These are phyloP conservation scores for Drechslerella stenobrocha DNA, from an alignment of 2,329 filamentous ascomycete species.

Conservation along the genomic window DNA sequence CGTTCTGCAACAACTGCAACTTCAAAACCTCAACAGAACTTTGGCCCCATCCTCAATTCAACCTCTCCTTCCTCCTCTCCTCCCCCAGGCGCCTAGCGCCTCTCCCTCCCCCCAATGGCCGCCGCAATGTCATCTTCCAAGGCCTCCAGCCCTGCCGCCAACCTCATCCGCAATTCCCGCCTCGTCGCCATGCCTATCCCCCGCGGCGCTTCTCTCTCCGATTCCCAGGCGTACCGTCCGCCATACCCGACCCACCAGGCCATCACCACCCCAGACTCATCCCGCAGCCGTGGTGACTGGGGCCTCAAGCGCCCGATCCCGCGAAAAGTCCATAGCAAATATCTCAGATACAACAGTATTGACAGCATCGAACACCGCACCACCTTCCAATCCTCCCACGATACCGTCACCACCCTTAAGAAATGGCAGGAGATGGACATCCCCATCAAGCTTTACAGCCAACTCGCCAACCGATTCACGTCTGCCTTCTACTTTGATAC, in stretches of 20 bases:
- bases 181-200: constrained; percentile 52
- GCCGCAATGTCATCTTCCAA: constrained; percentile 49
- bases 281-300: constrained; percentile 52
- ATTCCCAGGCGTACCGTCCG: constrained; percentile 44
- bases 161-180: constrained; percentile 52
- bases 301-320: constrained; percentile 53
- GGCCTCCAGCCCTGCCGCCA: constrained; percentile 50
- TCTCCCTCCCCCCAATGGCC: constrained; percentile 5
- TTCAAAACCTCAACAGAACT: no score
- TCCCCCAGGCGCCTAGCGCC: neutral
- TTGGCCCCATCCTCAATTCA: no score
- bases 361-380: constrained; percentile 53
- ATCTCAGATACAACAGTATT: constrained; percentile 51
- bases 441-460: constrained; percentile 31
- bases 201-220: constrained; percentile 46
- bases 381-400: constrained; percentile 51
- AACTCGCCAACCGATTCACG: constrained; percentile 16
- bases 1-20: no score
- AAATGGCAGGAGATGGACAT: constrained; percentile 53
- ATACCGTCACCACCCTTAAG: constrained; percentile 52
- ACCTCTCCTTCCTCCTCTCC: neutral
- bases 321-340: constrained; percentile 46
- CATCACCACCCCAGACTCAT: constrained; percentile 51
- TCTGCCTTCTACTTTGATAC: constrained; percentile 49
- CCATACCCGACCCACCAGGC: constrained; percentile 51